phyloP scores from a whole-genome alignment of 345 rosid genomes.

The Barbarea vulgaris region DNA sequence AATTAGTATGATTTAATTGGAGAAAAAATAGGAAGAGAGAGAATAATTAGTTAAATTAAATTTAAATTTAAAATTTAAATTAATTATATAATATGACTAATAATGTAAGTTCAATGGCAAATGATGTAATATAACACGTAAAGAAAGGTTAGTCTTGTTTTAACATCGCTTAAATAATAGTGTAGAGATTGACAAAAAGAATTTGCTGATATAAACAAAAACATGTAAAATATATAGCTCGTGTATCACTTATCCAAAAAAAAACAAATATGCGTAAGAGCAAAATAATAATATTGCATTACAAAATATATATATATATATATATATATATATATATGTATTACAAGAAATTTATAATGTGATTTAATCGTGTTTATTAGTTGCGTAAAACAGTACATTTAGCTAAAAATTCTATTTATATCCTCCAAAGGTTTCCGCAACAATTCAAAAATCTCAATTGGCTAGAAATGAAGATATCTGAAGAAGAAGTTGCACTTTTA shows the following conservation, averaged over 20 bases:
- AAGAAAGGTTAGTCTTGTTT: too few species aligned
- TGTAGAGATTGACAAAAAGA: too few species aligned
- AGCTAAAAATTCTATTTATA: neutral
- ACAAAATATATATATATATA: too few species aligned
- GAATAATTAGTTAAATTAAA: too few species aligned
- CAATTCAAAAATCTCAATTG: neutral
- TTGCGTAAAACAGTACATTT: neutral
- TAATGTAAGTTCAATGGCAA: too few species aligned
- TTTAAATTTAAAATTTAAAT: too few species aligned
- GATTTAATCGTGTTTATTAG: conserved; percentile 5
- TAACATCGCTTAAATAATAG: too few species aligned
- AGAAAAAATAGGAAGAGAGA: too few species aligned
- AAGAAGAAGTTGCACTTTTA: conserved; percentile 23
- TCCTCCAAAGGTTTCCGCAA: neutral
- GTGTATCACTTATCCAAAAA: neutral
- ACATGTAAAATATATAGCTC: neutral
- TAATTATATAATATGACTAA: too few species aligned
- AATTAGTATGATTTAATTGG: too few species aligned
- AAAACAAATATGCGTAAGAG: neutral
- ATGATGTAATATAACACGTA: too few species aligned
- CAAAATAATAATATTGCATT: neutral
- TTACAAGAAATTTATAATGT: neutral
- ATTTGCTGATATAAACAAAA: neutral
- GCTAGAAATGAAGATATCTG: conserved; percentile 15
- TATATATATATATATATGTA: too few species aligned